Percentiles rank a stretch among this genome's conserved stretches.
phyloP scores from a whole-genome alignment of 495 filamentous ascomycete genomes.

The Ascodesmis nigricans region DNA sequence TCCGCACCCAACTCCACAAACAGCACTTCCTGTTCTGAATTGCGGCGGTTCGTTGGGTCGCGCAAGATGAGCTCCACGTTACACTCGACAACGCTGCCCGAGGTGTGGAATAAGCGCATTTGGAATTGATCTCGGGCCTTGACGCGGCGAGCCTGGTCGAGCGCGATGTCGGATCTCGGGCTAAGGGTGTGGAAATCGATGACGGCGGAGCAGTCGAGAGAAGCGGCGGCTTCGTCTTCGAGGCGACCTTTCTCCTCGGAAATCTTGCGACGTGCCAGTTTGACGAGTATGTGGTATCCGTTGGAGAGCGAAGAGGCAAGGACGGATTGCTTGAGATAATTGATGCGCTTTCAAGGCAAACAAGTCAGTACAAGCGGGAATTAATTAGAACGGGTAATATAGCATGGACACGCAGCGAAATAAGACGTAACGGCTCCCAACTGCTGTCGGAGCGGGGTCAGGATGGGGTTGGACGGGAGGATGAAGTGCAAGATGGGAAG shows the following conservation, averaged over 20 bases:
- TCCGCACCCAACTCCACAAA: slow-evolving; percentile 65
- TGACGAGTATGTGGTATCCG: slow-evolving; percentile 48
- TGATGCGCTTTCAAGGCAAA: slow-evolving; percentile 29
- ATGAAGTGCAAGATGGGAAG: background rate
- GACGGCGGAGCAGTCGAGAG: slow-evolving; percentile 54
- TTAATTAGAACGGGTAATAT: too few relatives aligned
- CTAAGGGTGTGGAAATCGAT: slow-evolving; percentile 57
- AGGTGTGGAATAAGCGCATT: slow-evolving; percentile 68
- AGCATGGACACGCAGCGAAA: too few relatives aligned
- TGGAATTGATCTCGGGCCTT: slow-evolving; percentile 74
- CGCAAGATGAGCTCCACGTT: slow-evolving; percentile 71
- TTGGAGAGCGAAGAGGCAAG: slow-evolving; percentile 34
- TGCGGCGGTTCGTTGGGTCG: slow-evolving; percentile 38
- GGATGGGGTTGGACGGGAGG: too few relatives aligned
- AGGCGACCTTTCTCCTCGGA: slow-evolving; percentile 71
- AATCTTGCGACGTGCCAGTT: slow-evolving; percentile 51
- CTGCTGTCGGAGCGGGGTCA: too few relatives aligned
- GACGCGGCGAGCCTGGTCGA: slow-evolving; percentile 55
- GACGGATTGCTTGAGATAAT: slow-evolving; percentile 32
- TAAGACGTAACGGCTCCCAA: too few relatives aligned
- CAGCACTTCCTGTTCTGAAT: slow-evolving; percentile 55
- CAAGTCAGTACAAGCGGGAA: too few relatives aligned
- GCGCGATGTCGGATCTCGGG: slow-evolving; percentile 40
- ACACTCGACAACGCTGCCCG: slow-evolving; percentile 68
- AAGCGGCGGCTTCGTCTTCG: slow-evolving; percentile 73